Evolutionary conservation across 257 asterid genomes (phyloP).

Genomic region (Apocynum venetum): DNA sequence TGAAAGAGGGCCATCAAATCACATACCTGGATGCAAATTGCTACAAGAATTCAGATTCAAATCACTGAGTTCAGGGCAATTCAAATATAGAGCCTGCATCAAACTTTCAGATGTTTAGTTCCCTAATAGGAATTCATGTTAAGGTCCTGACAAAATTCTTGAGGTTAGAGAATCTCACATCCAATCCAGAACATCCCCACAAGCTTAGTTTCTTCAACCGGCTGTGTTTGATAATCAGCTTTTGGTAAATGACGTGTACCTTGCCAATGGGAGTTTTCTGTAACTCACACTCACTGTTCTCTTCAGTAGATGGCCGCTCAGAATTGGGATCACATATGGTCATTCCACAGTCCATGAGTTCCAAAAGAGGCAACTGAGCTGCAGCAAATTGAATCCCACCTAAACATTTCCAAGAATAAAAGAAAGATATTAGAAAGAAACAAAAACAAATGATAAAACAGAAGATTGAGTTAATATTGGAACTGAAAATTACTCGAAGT

Average conservation of each 20-base stretch:
- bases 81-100: conserved; percentile 77
- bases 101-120: conserved; percentile 21
- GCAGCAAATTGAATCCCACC: conserved; percentile 98
- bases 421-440: conserved; percentile 5
- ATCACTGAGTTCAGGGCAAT: conserved; percentile 77
- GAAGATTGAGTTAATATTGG: background rate
- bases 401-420: conserved; percentile 20
- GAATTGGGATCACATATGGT: conserved; percentile 62
- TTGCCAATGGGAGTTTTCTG: conserved; percentile 53
- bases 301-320: conserved; percentile 31
- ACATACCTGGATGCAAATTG: conserved; percentile 80
- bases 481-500: conserved; percentile 67
- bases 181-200: conserved; percentile 98
- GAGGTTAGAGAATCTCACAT: conserved; percentile 52
- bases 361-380: conserved; percentile 80
- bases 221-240: conserved; percentile 85
- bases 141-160: background rate
- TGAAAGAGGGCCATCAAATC: background rate
- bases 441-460: background rate
- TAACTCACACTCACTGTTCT: conserved; percentile 32
- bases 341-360: conserved; percentile 97
- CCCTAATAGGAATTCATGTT: conserved; percentile 2
- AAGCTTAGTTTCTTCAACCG: conserved; percentile 83
- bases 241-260: conserved; percentile 66
- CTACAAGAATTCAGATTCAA: conserved; percentile 79